phyloP scores from a whole-genome alignment of 306 rosid genomes.

The Dryas alaskensis region DNA sequence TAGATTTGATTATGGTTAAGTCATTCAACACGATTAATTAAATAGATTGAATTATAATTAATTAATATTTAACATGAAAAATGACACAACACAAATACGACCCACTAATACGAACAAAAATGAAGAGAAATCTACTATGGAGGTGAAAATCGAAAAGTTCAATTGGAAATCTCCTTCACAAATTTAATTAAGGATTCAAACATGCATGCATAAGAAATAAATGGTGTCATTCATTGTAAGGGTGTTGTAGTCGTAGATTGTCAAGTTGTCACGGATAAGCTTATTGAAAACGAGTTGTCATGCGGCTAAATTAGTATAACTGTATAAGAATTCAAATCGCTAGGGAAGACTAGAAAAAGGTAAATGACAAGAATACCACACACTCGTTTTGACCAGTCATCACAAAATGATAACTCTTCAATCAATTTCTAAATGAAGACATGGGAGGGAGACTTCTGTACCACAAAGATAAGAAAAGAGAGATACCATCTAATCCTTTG shows the following conservation, averaged over 20 bases:
- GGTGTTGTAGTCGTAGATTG: background rate
- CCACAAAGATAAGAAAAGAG: background rate
- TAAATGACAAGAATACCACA: background rate
- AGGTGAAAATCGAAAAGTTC: slow-evolving; percentile 8
- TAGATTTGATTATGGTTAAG: too few species aligned
- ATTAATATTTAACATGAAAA: too few species aligned
- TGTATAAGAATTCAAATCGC: background rate
- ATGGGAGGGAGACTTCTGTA: background rate
- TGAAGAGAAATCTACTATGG: background rate
- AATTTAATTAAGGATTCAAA: background rate
- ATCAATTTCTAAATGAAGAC: background rate
- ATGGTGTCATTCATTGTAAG: background rate
- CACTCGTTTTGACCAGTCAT: background rate
- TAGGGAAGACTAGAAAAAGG: background rate
- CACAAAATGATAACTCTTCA: background rate
- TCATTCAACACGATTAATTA: too few species aligned
- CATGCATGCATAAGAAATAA: background rate
- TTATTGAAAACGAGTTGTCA: background rate
- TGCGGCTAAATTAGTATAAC: background rate
- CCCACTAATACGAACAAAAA: too few species aligned
- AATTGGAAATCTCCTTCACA: background rate
- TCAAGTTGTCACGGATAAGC: background rate
- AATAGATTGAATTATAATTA: too few species aligned
- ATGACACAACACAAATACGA: too few species aligned
- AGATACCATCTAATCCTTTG: background rate